A percentile compares a stretch with the other conserved stretches of the same genome.
phyloP scores from a whole-genome alignment of 805 yeast species.

The Saccharomycopsis fodiens region DNA sequence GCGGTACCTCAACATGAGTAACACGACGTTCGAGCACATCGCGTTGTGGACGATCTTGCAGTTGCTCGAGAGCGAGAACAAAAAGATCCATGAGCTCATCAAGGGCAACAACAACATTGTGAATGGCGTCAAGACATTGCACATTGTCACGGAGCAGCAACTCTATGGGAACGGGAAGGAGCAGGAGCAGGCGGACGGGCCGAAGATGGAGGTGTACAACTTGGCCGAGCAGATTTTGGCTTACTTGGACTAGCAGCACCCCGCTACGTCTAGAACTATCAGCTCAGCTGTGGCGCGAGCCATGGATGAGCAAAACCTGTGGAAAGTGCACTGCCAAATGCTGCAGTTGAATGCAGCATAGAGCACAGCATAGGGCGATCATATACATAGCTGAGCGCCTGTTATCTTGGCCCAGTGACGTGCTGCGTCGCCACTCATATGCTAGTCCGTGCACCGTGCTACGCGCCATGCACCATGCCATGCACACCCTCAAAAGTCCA shows the following conservation, averaged over 20 bases:
- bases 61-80: slow-evolving; percentile 78
- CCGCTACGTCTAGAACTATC: no score
- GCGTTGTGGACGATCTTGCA: slow-evolving; percentile 96
- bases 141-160: slow-evolving; percentile 19
- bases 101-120: slow-evolving; percentile 48
- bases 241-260: slow-evolving; percentile 10
- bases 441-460: no score
- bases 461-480: no score
- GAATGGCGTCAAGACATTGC: slow-evolving; percentile 44
- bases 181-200: slow-evolving; percentile 46
- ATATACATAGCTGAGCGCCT: no score
- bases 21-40: slow-evolving; percentile 94
- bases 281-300: no score
- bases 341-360: no score
- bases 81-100: slow-evolving; percentile 46
- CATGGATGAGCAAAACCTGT: no score
- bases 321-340: no score
- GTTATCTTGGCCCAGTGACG: no score
- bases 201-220: slow-evolving; percentile 56
- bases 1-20: slow-evolving; percentile 72
- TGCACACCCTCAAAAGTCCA: no score
- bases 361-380: no score
- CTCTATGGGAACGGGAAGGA: slow-evolving; percentile 16
- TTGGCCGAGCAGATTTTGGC: slow-evolving; percentile 56
- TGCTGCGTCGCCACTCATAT: no score